phyloP scores from a whole-genome alignment of 2,329 filamentous ascomycete genomes.

The Monilinia vaccinii-corymbosi region DNA sequence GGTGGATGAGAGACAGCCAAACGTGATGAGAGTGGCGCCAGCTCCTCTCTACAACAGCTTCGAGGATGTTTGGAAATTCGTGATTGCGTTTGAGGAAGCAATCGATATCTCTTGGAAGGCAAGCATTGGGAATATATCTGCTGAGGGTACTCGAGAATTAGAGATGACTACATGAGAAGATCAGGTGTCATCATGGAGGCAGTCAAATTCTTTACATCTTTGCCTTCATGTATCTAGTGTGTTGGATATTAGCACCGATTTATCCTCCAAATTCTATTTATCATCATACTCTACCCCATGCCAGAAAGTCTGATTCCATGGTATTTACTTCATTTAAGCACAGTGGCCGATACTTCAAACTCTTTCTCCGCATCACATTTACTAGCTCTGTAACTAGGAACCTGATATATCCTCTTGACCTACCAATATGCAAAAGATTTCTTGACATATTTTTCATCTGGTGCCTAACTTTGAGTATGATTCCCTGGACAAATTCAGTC shows the following conservation, averaged over 20 bases:
- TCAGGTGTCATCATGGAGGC: neutral
- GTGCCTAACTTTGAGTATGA: neutral
- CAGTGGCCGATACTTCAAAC: neutral
- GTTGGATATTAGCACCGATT: neutral
- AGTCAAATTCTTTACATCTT: neutral
- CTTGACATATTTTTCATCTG: neutral
- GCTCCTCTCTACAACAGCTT: slow-evolving; percentile 68
- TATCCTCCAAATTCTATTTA: too few species aligned
- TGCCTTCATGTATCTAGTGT: neutral
- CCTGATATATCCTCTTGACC: neutral
- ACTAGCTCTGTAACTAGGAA: neutral
- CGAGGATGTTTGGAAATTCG: slow-evolving; percentile 54
- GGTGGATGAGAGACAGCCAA: slow-evolving; percentile 65
- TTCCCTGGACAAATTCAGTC: neutral
- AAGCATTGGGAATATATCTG: neutral
- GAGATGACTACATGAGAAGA: slow-evolving; percentile 1
- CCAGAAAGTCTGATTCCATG: neutral
- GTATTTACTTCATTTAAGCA: neutral
- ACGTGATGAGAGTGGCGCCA: slow-evolving; percentile 67
- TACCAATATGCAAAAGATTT: neutral
- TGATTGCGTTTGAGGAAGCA: slow-evolving; percentile 33
- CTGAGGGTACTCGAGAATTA: slow-evolving; percentile 7
- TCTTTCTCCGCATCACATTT: neutral
- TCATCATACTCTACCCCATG: neutral
- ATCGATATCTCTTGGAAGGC: slow-evolving; percentile 25